Evolutionary conservation across 257 asterid genomes (phyloP), one percentile per base, ranked within the genome.

Genomic region (Voacanga thouarsii): DNA sequence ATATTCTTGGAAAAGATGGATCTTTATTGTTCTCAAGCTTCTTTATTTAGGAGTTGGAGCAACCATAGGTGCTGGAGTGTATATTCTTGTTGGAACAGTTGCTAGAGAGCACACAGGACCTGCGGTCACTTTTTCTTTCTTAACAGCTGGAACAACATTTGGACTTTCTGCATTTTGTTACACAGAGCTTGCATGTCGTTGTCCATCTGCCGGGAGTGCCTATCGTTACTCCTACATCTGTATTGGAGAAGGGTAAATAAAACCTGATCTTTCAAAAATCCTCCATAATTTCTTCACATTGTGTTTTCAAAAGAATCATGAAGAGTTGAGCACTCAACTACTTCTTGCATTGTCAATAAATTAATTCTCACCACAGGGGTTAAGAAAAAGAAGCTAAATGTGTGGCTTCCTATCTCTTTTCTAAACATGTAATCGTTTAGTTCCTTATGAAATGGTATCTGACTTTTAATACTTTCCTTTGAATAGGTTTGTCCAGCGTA

Each of bases 161-260:
- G 99, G 96, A 28, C 98, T 95, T 77, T 95, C 99, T 56, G 99
- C 97, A 6, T 86, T 95, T 83, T 95, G 99, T 83, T 95, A 95
- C 80, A 98, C 99, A 4, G 99, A 95, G 88, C 90, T 95, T 1
- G 92, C 97, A 0, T 86, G 99, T 78, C 96, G 99, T 14, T 95
- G 97, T 63, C 99, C 99, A 45, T 95, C 98, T 24, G 99, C 99
- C 83, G 99, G 99, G 72, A 95, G 99, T 86, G 99, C 99, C 79
- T 95, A 95, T 87, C 99, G 93, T 82, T 95, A 95, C 85, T 89
- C 99, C 45, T 95, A 95, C 90, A 91, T 95, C 60, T 95, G 99
- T 7, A 86, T 92, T 24, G 99, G 99, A 84, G 99, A 94, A 88
- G 94, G 97, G 97, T 94, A 92, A 77, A 47, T 71, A 49, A 53